Percentiles rank a stretch among this genome's conserved stretches.
phyloP scores from a whole-genome alignment of 2,329 filamentous ascomycete species.

The Orbilia quercus region DNA sequence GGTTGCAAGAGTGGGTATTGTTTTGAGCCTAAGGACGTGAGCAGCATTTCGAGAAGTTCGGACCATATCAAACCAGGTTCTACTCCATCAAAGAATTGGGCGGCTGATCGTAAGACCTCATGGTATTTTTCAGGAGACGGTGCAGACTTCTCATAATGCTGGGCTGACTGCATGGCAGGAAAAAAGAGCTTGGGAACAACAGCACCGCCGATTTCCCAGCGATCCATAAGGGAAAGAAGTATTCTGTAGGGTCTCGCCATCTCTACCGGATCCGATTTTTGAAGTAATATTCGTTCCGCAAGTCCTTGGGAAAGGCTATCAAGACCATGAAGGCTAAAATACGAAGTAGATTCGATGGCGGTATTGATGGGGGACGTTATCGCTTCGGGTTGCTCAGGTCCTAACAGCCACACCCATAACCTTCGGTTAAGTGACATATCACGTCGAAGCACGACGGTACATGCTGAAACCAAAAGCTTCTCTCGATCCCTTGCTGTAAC shows the following conservation, averaged over 20 bases:
- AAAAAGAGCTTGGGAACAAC: constrained; percentile 90
- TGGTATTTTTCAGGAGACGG: constrained; percentile 76
- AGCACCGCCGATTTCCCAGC: constrained; percentile 93
- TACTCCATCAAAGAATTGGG: constrained; percentile 96
- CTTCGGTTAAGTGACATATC: constrained; percentile 97
- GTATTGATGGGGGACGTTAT: constrained; percentile 59
- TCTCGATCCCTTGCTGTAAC: constrained; percentile 78
- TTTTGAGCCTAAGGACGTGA: constrained; percentile 66
- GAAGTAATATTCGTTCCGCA: constrained; percentile 76
- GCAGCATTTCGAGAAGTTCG: constrained; percentile 77
- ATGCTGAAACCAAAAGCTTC: constrained; percentile 81
- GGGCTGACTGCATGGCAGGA: constrained; percentile 82
- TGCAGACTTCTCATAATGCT: constrained; percentile 75
- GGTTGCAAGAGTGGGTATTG: constrained; percentile 65
- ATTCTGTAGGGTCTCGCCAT: constrained; percentile 87
- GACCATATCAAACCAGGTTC: constrained; percentile 94
- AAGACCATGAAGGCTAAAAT: constrained; percentile 84
- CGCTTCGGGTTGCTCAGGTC: constrained; percentile 70
- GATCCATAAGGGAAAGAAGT: constrained; percentile 94
- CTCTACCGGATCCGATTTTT: constrained; percentile 71
- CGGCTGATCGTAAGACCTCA: constrained; percentile 91
- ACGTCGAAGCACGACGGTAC: constrained; percentile 85
- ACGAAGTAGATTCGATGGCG: constrained; percentile 71
- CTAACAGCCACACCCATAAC: constrained; percentile 95
- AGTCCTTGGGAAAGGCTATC: constrained; percentile 79